Percentiles rank a stretch among this genome's conserved stretches.
Evolutionary conservation across 208 protist genomes (phyloP).

Genomic region (Trypanosoma avium): DNA sequence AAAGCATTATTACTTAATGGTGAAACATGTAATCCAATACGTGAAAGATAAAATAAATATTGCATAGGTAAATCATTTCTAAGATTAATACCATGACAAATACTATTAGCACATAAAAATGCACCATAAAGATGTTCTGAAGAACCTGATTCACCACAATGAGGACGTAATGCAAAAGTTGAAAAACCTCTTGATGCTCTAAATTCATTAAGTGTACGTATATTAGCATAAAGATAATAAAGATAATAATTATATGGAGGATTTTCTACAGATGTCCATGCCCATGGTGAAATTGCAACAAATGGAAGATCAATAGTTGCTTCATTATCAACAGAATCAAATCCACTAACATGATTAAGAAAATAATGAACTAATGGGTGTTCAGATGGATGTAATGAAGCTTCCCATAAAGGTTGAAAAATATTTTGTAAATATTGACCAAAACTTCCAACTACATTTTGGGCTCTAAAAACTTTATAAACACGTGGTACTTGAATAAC

Average conservation of each 20-base stretch:
- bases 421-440: slow-evolving; percentile 97
- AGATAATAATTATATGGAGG: slow-evolving; percentile 99
- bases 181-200: slow-evolving; percentile 88
- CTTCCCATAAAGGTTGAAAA: slow-evolving; percentile 99
- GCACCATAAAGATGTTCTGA: slow-evolving; percentile 93
- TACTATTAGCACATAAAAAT: slow-evolving; percentile 95
- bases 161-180: slow-evolving; percentile 97
- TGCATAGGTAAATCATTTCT: slow-evolving; percentile 94
- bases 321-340: slow-evolving; percentile 99
- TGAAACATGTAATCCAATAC: slow-evolving; percentile 98
- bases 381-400: slow-evolving; percentile 93
- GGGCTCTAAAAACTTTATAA: slow-evolving; percentile 93
- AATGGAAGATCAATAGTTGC: slow-evolving; percentile 92
- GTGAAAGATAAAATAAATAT: slow-evolving; percentile 99
- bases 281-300: slow-evolving; percentile 77
- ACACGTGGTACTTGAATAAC: slow-evolving; percentile 97
- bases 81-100: slow-evolving; percentile 98
- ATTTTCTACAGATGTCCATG: slow-evolving; percentile 95
- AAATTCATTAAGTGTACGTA: slow-evolving; percentile 97
- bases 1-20: slow-evolving; percentile 99
- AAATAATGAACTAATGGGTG: slow-evolving; percentile 97
- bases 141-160: slow-evolving; percentile 96
- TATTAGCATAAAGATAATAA: slow-evolving; percentile 99
- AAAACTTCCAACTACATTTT: slow-evolving; percentile 93
- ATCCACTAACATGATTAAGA: slow-evolving; percentile 96